These are phyloP conservation scores for Sporothrix inflata DNA, from an alignment of 2,329 filamentous ascomycete genomes.

Conservation along the genomic window DNA sequence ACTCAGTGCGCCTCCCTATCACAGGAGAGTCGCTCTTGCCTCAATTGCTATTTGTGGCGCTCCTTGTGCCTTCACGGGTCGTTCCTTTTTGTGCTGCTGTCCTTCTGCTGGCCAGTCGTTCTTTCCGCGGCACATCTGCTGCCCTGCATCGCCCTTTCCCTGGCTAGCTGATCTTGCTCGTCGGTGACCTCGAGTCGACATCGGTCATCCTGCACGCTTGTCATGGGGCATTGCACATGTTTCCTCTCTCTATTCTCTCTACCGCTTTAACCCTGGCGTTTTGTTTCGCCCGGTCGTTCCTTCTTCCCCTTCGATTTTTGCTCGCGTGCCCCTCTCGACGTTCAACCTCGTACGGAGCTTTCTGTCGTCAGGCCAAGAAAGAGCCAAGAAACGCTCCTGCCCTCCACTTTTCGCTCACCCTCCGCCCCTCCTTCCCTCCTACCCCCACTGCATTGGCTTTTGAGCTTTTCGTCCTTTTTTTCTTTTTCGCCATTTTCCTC, in stretches of 20 bases:
- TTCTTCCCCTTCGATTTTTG: not conserved
- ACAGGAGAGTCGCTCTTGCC: not conserved
- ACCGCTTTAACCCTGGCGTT: not conserved
- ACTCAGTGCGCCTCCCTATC: not conserved
- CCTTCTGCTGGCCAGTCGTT: not conserved
- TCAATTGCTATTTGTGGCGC: not conserved
- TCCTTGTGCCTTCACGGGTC: not conserved
- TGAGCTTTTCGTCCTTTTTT: too few relatives aligned
- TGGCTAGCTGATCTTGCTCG: not conserved
- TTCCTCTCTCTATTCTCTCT: not conserved
- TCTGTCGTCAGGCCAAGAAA: slow-evolving; percentile 13
- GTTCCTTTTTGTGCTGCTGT: slow-evolving; percentile 7
- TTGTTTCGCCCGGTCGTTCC: not conserved
- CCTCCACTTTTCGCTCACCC: not conserved
- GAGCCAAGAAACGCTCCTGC: not conserved
- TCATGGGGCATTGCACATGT: slow-evolving; percentile 4
- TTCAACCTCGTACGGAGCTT: slow-evolving; percentile 4
- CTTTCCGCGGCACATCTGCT: not conserved
- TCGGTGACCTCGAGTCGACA: slow-evolving; percentile 14
- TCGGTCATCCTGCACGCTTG: slow-evolving; percentile 18
- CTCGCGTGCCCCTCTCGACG: slow-evolving; percentile 25
- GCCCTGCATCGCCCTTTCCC: not conserved
- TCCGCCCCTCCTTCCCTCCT: not conserved
- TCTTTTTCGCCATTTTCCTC: too few relatives aligned
- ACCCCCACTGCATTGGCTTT: not conserved